These are phyloP conservation scores for Talaromyces borbonicus DNA, from an alignment of 495 filamentous ascomycete genomes.

Conservation along the genomic window DNA sequence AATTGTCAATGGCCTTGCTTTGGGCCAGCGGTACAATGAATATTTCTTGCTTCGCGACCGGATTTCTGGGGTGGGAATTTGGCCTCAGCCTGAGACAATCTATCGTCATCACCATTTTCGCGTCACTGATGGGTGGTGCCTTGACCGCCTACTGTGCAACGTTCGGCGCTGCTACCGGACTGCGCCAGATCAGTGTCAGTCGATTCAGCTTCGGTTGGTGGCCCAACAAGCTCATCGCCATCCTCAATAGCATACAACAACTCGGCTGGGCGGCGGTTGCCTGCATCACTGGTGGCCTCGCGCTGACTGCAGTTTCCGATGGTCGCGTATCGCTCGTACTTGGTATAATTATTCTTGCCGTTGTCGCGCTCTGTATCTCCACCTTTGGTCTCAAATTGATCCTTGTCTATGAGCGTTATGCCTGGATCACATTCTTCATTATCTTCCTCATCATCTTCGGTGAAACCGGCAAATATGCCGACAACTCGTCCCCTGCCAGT, in stretches of 20 bases:
- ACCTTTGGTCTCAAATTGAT: constrained; percentile 50
- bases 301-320: constrained; percentile 25
- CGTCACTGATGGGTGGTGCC: constrained; percentile 26
- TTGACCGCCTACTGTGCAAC: constrained; percentile 43
- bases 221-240: constrained; percentile 37
- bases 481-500: constrained; percentile 27
- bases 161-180: constrained; percentile 39
- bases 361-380: constrained; percentile 45
- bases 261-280: constrained; percentile 38
- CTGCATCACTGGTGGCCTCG: constrained; percentile 30
- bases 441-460: constrained; percentile 51
- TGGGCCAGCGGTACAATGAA: constrained; percentile 47
- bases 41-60: constrained; percentile 38
- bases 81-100: constrained; percentile 25
- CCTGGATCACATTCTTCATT: constrained; percentile 47
- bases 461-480: constrained; percentile 37
- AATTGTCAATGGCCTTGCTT: constrained; percentile 39
- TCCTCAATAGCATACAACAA: constrained; percentile 40
- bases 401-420: constrained; percentile 50
- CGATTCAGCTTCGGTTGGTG: constrained; percentile 50
- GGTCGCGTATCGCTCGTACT: constrained; percentile 27
- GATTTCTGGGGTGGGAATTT: constrained; percentile 27
- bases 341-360: constrained; percentile 37
- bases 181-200: constrained; percentile 43
- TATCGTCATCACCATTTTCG: constrained; percentile 27